Evolutionary conservation across 2,329 filamentous ascomycete species (phyloP).

Genomic region (Gaeumannomyces sp.): DNA sequence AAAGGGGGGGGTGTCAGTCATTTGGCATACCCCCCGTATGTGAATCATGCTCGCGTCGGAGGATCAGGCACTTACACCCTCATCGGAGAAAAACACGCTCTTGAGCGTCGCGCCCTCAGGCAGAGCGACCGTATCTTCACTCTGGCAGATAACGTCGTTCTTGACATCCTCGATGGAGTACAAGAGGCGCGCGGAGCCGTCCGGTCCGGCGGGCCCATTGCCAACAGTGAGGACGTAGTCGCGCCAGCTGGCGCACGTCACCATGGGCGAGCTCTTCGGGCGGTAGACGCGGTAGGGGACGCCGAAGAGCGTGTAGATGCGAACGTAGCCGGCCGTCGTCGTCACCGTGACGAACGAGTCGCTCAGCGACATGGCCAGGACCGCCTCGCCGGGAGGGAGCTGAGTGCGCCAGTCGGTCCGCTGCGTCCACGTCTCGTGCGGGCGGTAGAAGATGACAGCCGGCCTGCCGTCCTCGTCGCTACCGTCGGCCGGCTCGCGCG

Average conservation of each 20-base stretch:
- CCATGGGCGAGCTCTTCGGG: slow-evolving; percentile 82
- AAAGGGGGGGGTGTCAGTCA: slow-evolving; percentile 3
- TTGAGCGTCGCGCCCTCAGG: slow-evolving; percentile 66
- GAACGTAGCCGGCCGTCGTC: slow-evolving; percentile 80
- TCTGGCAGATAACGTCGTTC: slow-evolving; percentile 88
- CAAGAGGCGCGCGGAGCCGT: slow-evolving; percentile 70
- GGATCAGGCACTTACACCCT: slow-evolving; percentile 56
- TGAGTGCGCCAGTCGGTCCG: slow-evolving; percentile 84
- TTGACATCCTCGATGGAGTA: slow-evolving; percentile 96
- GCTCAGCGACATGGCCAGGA: slow-evolving; percentile 84
- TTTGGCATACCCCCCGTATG: not conserved
- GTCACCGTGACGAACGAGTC: slow-evolving; percentile 87
- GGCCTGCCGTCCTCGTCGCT: slow-evolving; percentile 43
- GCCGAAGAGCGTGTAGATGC: slow-evolving; percentile 89
- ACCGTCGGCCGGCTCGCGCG: slow-evolving; percentile 29
- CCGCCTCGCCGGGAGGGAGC: slow-evolving; percentile 79
- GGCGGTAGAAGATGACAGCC: slow-evolving; percentile 88
- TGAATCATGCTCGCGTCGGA: not conserved
- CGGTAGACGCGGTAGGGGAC: slow-evolving; percentile 84
- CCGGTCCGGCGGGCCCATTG: slow-evolving; percentile 70
- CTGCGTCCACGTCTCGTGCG: slow-evolving; percentile 94
- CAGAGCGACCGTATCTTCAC: slow-evolving; percentile 84
- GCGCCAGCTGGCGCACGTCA: slow-evolving; percentile 88
- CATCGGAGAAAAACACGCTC: slow-evolving; percentile 86
- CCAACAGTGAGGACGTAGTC: slow-evolving; percentile 96